Evolutionary conservation across 2,329 filamentous ascomycete genomes (phyloP).

Genomic region (Neonectria sp.): DNA sequence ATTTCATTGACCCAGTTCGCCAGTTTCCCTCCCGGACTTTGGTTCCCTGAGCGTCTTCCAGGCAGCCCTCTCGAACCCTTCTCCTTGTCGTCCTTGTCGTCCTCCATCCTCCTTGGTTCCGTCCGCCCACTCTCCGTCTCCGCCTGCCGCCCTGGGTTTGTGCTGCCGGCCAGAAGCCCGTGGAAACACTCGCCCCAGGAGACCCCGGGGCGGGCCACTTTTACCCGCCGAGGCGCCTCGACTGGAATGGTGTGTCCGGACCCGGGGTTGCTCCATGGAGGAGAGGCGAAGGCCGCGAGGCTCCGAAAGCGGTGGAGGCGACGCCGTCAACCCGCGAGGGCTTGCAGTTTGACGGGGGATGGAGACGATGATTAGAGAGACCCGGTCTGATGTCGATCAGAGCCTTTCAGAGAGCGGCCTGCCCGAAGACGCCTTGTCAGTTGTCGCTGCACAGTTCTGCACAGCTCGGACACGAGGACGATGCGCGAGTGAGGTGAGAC

Average conservation of each 20-base stretch:
- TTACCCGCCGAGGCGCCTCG: slow-evolving; percentile 44
- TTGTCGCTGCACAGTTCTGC: not conserved
- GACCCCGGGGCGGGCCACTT: slow-evolving; percentile 44
- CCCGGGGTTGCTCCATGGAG: slow-evolving; percentile 24
- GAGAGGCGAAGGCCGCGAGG: slow-evolving; percentile 40
- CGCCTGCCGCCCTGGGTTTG: slow-evolving; percentile 30
- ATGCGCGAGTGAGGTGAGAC: slow-evolving; percentile 35
- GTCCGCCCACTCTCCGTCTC: slow-evolving; percentile 25
- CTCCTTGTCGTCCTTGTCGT: no score
- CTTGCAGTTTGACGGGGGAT: slow-evolving; percentile 12
- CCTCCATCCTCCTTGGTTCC: not conserved
- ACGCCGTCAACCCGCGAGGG: slow-evolving; percentile 8
- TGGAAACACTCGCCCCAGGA: slow-evolving; percentile 37
- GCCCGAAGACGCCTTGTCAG: slow-evolving; percentile 32
- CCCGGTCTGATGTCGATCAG: slow-evolving; percentile 44
- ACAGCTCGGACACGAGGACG: slow-evolving; percentile 18
- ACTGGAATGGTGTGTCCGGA: slow-evolving; percentile 44
- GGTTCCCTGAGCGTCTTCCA: no score
- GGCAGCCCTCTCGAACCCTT: no score
- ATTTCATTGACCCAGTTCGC: slow-evolving; percentile 20
- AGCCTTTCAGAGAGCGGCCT: slow-evolving; percentile 29
- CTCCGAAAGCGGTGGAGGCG: slow-evolving; percentile 50
- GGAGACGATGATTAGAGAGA: not conserved
- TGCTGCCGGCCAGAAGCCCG: slow-evolving; percentile 31
- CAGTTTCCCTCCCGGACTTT: not conserved